Base-by-base conservation (phyloP, 176 grass and related monocot genomes). In the Poa pratensis region DNA sequence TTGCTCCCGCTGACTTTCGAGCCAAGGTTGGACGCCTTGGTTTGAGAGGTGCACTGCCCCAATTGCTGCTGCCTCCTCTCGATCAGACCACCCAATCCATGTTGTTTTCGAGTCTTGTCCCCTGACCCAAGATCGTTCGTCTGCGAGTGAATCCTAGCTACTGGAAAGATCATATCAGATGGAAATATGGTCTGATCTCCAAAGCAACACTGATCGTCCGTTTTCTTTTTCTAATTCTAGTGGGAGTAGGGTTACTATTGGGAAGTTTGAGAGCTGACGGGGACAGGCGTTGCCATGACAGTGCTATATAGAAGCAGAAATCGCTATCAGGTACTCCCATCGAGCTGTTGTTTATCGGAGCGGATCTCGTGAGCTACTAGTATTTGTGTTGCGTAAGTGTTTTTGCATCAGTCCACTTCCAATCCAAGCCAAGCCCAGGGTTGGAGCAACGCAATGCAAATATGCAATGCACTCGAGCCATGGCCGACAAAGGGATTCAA, bases 11-110 rank as follows among this genome's bases (percentile, higher is more conserved):
- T 49, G 69, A 10, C 20, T 48, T n/a, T 30, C 35, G 27, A 22
- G 45, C 65, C 83, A 86, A 65, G 72, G 73, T 9, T 82, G 83
- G 88, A 83, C 22, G 73, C 83, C 79, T 78, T 73, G 88, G 86
- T 89, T 85, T 53, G 83, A 89, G 42, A 86, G 75, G 87, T 55
- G 20, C 82, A 80, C 68, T 60, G 53, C 20, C 54, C 55, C 54
- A 9, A 26, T 14, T 24, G 76, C 20, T 45, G 73, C 9, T 18
- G 26, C 62, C 78, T 66, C 58, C 8, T 52, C 11, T 54, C 80
- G 3, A 24, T 73, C 35, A 60, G 46, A 60, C 35, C 39, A 23
- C 11, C 61, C 30, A 24, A 35, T 77, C 32, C 24, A 35, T 60
- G 23, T 50, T 40, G 19, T 66, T 46, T 9, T 27, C 28, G 11